These are phyloP conservation scores for Kodamaea jinghongensis DNA, from an alignment of 805 yeast genomes.

Conservation along the genomic window DNA sequence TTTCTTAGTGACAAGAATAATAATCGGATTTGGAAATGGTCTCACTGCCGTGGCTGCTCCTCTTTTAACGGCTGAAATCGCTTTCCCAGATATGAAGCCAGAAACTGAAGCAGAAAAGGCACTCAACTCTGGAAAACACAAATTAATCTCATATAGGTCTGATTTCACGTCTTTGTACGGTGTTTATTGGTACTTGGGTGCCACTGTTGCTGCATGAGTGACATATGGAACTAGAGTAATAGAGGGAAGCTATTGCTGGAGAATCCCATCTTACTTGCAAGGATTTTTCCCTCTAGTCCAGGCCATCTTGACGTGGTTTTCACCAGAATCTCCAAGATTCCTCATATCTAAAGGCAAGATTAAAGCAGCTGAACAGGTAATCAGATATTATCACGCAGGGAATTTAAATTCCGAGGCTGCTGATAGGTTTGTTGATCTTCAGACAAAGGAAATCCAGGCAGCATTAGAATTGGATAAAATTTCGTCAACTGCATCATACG, in stretches of 20 bases:
- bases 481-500: conserved; percentile 29
- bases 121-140: background rate
- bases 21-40: conserved; percentile 48
- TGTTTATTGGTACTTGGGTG: conserved; percentile 52
- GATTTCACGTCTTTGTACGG: conserved; percentile 38
- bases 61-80: conserved; percentile 47
- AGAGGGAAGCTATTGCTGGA: conserved; percentile 43
- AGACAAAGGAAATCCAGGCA: conserved; percentile 22
- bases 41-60: conserved; percentile 45
- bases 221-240: conserved; percentile 44
- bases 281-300: conserved; percentile 47
- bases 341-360: conserved; percentile 22
- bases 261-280: conserved; percentile 53
- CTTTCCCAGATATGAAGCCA: conserved; percentile 36
- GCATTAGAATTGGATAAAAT: conserved; percentile 37
- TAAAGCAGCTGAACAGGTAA: conserved; percentile 24
- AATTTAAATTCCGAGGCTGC: conserved; percentile 25
- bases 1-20: conserved; percentile 45
- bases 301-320: conserved; percentile 27
- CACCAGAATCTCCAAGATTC: conserved; percentile 41
- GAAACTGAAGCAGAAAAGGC: background rate
- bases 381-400: conserved; percentile 41
- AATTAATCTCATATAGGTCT: conserved; percentile 17
- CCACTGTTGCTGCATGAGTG: conserved; percentile 50
- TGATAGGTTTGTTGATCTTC: conserved; percentile 17